Percentiles rank a stretch among this genome's conserved stretches.
Evolutionary conservation across 2,329 filamentous ascomycete genomes (phyloP).

Genomic region (Acephala macrosclerotiorum): DNA sequence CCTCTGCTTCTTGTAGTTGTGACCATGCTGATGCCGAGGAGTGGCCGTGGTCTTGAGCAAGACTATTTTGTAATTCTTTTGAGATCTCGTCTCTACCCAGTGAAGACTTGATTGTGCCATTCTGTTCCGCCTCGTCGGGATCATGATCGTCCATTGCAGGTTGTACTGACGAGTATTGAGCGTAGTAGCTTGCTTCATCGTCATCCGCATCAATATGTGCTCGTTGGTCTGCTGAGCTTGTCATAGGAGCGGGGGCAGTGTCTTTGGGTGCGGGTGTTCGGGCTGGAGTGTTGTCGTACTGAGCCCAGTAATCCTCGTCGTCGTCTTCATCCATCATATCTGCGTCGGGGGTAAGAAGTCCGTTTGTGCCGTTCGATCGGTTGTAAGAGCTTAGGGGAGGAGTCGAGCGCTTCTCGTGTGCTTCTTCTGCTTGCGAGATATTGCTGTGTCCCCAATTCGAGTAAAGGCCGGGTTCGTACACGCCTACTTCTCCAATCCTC

Average conservation of each 20-base stretch:
- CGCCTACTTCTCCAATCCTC: conserved; percentile 74
- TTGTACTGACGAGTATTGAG: conserved; percentile 79
- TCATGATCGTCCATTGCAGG: conserved; percentile 83
- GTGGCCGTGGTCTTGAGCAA: conserved; percentile 26
- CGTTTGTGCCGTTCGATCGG: conserved; percentile 31
- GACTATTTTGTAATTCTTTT: conserved; percentile 38
- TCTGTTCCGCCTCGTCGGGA: conserved; percentile 69
- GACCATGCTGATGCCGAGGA: conserved; percentile 21
- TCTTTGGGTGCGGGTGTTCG: conserved; percentile 67
- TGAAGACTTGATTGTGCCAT: conserved; percentile 52
- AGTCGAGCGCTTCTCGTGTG: conserved; percentile 48
- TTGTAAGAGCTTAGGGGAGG: conserved; percentile 19
- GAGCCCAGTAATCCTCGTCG: conserved; percentile 82
- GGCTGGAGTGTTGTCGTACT: conserved; percentile 76
- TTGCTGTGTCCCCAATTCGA: conserved; percentile 58
- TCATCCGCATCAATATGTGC: conserved; percentile 57
- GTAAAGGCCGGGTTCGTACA: conserved; percentile 60
- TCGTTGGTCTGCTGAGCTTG: not conserved
- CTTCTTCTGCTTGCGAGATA: conserved; percentile 67
- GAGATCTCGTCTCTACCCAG: conserved; percentile 52
- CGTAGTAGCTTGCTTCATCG: conserved; percentile 76
- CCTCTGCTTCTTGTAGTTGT: conserved; percentile 7
- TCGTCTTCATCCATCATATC: conserved; percentile 63
- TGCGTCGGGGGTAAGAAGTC: conserved; percentile 29
- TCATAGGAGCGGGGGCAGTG: conserved; percentile 63